These are phyloP conservation scores for Nicotiana otophora DNA, from an alignment of 257 asterid species.

Conservation along the genomic window DNA sequence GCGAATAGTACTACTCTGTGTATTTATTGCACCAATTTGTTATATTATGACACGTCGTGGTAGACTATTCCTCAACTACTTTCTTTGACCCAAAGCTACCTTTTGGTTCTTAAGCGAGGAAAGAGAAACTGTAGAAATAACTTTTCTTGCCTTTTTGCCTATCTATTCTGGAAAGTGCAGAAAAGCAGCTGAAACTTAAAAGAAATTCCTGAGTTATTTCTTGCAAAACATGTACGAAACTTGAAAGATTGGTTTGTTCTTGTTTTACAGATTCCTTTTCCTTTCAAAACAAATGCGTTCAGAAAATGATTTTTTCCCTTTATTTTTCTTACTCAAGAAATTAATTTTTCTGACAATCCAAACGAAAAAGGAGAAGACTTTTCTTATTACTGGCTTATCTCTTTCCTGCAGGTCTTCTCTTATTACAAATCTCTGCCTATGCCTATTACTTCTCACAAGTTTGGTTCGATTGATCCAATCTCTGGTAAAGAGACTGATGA, in stretches of 20 bases:
- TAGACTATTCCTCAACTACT: neutral
- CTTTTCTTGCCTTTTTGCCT: neutral
- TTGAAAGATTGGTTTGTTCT: neutral
- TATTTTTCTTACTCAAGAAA: neutral
- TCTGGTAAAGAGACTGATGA: slow-evolving; percentile 77
- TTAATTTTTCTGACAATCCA: neutral
- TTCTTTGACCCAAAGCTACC: neutral
- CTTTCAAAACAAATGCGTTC: neutral
- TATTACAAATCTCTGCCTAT: slow-evolving; percentile 73
- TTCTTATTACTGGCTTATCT: neutral
- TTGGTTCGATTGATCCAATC: slow-evolving; percentile 77
- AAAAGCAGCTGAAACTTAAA: neutral
- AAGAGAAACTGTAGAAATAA: neutral
- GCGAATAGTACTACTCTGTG: neutral
- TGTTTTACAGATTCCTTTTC: neutral
- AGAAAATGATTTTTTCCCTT: neutral
- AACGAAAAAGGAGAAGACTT: neutral
- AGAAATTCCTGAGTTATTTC: neutral
- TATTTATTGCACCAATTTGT: neutral
- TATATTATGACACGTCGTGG: neutral
- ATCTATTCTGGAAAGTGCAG: neutral
- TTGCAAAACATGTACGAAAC: neutral
- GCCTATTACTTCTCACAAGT: slow-evolving; percentile 80
- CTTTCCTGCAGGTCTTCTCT: slow-evolving; percentile 52
- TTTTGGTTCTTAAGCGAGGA: neutral